Evolutionary conservation across 2,329 filamentous ascomycete genomes (phyloP), one percentile per base, ranked within the genome.

Genomic region (Calonectria henricotiae): DNA sequence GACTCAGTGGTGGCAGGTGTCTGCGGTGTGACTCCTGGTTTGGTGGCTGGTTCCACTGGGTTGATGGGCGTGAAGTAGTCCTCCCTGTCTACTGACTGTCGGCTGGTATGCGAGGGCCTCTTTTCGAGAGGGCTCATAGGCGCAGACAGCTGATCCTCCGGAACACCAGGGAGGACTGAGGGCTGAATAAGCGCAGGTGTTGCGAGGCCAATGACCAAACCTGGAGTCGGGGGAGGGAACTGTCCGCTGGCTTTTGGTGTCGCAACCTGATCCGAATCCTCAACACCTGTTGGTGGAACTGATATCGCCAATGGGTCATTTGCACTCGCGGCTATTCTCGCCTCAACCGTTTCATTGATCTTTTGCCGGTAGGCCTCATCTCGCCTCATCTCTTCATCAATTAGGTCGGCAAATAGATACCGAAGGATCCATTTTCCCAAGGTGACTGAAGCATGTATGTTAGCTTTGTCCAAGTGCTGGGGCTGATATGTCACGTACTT

Each of bases 361-460:
- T 89, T 88, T 51, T 90, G 86, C n/a, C 96, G 90, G 79, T 93
- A 91, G 0, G 83, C 85, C 77, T 93, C 91, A 78, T 99, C 96
- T 63, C 94, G 90, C 73, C 89, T 91, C 75, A 98, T 93, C 80
- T 98, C 94, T 80, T 98, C 95, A 71, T 97, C 93, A 65, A 99
- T 93, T 47, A 98, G 86, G 66, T 93, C 93, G 11, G 92, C 91
- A 83, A 99, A 99, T 0, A 99, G 87, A 81, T 98, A 97, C 39
- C 96, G 90, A 70, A 99, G 85, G 54, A 98, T 91, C 96, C 96
- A 99, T 86, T 97, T 98, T 9, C 96, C 96, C 54, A 98, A 90
- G 78, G 98, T 98, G 81, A 98, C 94, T 96, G 73, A n/a, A 49
- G 44, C 20, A 35, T 37, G 20, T 17, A 30, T 32, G 73, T 82